Base-by-base conservation (phyloP, 306 rosid genomes). In the Luffa acutangula region DNA sequence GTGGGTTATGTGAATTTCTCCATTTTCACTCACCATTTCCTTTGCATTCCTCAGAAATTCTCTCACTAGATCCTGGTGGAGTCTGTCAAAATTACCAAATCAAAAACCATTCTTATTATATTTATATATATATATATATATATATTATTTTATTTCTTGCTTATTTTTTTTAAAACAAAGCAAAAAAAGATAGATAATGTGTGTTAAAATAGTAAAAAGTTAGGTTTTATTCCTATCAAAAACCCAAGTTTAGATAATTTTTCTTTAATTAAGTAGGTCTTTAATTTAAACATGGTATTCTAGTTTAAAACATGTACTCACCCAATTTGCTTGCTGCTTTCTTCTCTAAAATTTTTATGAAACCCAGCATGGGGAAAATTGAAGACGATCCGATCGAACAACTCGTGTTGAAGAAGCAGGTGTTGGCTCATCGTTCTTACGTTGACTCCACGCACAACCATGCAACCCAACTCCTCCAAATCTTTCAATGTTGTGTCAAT, bases 331-430 rank as follows among this genome's bases (percentile, higher is more conserved):
- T 45, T 6, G 37, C 10, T 0, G 5, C 25, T 15, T 2, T 20
- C 9, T 70, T 70, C 76, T 70, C 4, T 69, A 0, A 5, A 53
- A 34, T 0, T 1, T 33, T 0, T 0, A 4, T 3, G 0, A 3
- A 79, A 66, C 1, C 88, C 91, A 8, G 89, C 85, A 58, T 84
- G 89, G 17, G 90, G 90, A 37, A 87, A 89, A 58, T 84, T 85
- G 46, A 79, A 89, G 33, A 87, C 64, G 1, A 84, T 10, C 1
- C 82, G 78, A 31, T 86, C 79, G 34, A 85, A 85, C 0, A 0
- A 13, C 3, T 8, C 1, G 31, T 2, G 0, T 0, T 1, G 4
- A 13, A 87, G 79, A 78, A 0, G 51, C 5, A 46, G 54, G 36
- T 82, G 82, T 18, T 54, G 43, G 0, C 7, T 37, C 78, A 74